Evolutionary conservation across 2,329 filamentous ascomycete genomes (phyloP), one percentile per base, ranked within the genome.

Genomic region (Penicillium capsulatum): DNA sequence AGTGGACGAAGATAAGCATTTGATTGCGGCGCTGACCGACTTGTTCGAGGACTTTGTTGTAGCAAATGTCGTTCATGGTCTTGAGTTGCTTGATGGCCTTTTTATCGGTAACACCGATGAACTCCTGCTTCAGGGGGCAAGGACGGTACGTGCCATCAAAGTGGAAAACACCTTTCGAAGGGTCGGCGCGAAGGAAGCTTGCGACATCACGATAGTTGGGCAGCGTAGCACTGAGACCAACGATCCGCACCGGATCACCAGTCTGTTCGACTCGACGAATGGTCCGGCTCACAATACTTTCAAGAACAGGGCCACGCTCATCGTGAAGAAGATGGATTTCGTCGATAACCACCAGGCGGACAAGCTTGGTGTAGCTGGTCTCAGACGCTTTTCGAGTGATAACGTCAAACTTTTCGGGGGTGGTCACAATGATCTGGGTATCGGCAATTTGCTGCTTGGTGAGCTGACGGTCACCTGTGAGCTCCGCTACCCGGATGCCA

Each of bases 1-100:
- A 98, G 63, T 98, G 94, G 4, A 98, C 92, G 60, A 98, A 98
- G 44, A 98, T 95, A 27, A 98, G 80, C 90, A 98, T 96, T 65
- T 98, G 92, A 57, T 98, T 95, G 48, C 86, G 81, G 58, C 94
- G 84, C 43, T 84, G 83, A 5, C 92, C 92, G 19, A 96, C 91
- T 60, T 97, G 91, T 65, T 98, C 92, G 38, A 98, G 79, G 17
- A 96, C 90, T 66, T 98, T 98, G 50, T 83, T 94, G 66, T 98
- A 98, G 42, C 89, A 96, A 38, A 98, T 90, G 55, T 98, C 92
- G 60, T 98, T 98, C 92, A 98, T 98, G 1, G 86, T 94, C 75
- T 97, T 96, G 38, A 98, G 73, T 65, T 98, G 92, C 69, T 97
- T 98, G 69, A 98, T 98, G 4, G 92, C 86, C 65, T 97, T 97